These are phyloP conservation scores for Aspergillus fumigatiaffinis DNA, from an alignment of 2,329 filamentous ascomycete genomes.

Conservation along the genomic window DNA sequence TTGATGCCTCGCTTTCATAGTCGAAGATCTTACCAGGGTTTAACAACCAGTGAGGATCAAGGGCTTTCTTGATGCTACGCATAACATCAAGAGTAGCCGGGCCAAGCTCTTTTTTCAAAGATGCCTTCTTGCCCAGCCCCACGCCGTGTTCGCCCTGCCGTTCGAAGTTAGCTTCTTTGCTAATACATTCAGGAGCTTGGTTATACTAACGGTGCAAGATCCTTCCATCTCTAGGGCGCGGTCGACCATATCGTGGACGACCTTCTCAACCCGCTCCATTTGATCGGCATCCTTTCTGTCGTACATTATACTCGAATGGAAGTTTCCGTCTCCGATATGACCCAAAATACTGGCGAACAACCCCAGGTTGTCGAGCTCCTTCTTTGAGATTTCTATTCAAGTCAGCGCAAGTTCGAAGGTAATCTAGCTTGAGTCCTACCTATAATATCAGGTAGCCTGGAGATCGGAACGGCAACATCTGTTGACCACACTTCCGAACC, in stretches of 20 bases:
- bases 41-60: conserved; percentile 85
- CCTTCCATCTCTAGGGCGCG: conserved; percentile 92
- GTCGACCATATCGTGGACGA: conserved; percentile 85
- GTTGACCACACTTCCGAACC: conserved; percentile 59
- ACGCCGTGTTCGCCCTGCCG: conserved; percentile 72
- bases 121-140: conserved; percentile 81
- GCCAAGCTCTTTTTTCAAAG: conserved; percentile 73
- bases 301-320: conserved; percentile 91
- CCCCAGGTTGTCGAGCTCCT: conserved; percentile 80
- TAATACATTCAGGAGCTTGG: not conserved
- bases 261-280: conserved; percentile 69
- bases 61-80: conserved; percentile 74
- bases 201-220: conserved; percentile 63
- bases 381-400: conserved; percentile 71
- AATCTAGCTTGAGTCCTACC: conserved; percentile 31
- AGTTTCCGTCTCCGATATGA: conserved; percentile 91
- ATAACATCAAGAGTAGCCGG: conserved; percentile 77
- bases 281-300: conserved; percentile 66
- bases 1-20: conserved; percentile 30
- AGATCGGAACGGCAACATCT: conserved; percentile 60
- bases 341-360: conserved; percentile 84
- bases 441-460: conserved; percentile 59
- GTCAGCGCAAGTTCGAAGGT: conserved; percentile 10
- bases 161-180: conserved; percentile 6
- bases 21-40: conserved; percentile 93